A percentile compares a stretch with the other conserved stretches of the same genome.
phyloP scores from a whole-genome alignment of 208 protist species.

The Zelonia costaricensis region DNA sequence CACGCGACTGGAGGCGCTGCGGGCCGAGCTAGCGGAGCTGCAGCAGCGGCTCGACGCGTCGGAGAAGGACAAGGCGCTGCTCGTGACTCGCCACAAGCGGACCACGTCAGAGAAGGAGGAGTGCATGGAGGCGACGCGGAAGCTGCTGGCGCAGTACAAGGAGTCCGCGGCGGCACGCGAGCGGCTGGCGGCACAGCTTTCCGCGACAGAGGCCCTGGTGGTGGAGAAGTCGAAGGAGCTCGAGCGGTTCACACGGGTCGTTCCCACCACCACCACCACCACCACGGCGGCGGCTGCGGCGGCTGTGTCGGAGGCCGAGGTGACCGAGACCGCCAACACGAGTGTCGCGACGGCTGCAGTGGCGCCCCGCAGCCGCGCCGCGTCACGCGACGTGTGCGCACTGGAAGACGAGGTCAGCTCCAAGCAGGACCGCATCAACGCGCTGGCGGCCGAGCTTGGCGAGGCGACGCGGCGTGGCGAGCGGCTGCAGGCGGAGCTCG shows the following conservation, averaged over 20 bases:
- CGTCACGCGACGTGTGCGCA: no score
- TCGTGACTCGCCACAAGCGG: slow-evolving; percentile 22
- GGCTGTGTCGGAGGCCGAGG: background rate
- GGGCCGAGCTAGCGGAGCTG: slow-evolving; percentile 26
- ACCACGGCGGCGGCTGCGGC: no score
- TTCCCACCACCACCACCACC: no score
- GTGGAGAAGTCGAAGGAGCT: background rate
- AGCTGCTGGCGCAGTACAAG: slow-evolving; percentile 24
- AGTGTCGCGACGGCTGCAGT: background rate
- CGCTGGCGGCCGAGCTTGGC: slow-evolving; percentile 16
- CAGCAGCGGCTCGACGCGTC: slow-evolving; percentile 9
- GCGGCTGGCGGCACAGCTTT: slow-evolving; percentile 8
- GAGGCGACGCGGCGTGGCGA: background rate
- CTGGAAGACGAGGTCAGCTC: background rate
- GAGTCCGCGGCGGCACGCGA: slow-evolving; percentile 15
- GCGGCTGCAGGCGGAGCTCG: slow-evolving; percentile 12
- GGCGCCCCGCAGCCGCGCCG: no score
- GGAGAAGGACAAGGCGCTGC: slow-evolving; percentile 25
- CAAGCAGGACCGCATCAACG: slow-evolving; percentile 18
- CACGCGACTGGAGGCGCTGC: slow-evolving; percentile 12
- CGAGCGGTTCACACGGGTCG: background rate
- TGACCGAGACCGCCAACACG: no score
- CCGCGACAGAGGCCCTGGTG: background rate
- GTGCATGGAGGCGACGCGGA: slow-evolving; percentile 23
- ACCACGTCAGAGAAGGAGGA: slow-evolving; percentile 41